Conservation (phyloP, 2,329 filamentous ascomycete species). For the Lasiodiplodia theobromae region DNA sequence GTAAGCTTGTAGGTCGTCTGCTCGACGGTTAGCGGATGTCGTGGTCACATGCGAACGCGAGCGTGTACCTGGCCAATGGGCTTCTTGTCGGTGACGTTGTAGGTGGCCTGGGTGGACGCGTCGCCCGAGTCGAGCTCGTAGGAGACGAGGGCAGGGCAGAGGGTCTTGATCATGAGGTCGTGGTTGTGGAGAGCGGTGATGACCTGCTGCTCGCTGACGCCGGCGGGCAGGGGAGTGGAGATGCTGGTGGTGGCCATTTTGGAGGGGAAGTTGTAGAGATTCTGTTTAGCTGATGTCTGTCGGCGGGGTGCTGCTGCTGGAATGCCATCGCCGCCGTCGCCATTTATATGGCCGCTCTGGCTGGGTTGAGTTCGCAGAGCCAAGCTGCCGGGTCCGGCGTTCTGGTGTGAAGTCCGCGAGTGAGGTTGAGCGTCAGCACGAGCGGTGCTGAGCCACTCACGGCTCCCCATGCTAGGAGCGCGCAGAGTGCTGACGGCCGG, state of each 20-base stretch:
- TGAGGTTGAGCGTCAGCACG: constrained; percentile 11
- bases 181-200: constrained; percentile 49
- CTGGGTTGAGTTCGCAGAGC: not conserved
- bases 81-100: constrained; percentile 49
- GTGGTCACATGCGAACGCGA: constrained; percentile 23
- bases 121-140: constrained; percentile 45
- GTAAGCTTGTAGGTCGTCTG: constrained; percentile 50
- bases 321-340: constrained; percentile 2
- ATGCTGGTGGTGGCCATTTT: constrained; percentile 48
- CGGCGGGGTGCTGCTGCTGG: not conserved
- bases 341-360: constrained; percentile 12
- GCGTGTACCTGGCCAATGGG: constrained; percentile 43
- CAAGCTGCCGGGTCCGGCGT: constrained; percentile 14
- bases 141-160: constrained; percentile 45
- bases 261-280: not conserved
- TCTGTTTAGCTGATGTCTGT: not conserved
- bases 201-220: constrained; percentile 37
- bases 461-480: constrained; percentile 18
- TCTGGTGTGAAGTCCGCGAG: constrained; percentile 16
- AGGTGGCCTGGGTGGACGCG: constrained; percentile 39
- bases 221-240: constrained; percentile 43
- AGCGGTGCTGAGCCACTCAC: constrained; percentile 25
- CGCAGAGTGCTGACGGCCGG: constrained; percentile 15
- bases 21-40: constrained; percentile 28
- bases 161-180: constrained; percentile 49